Evolutionary conservation across 2,329 filamentous ascomycete species (phyloP).

Genomic region (Zopfia rhizophila): DNA sequence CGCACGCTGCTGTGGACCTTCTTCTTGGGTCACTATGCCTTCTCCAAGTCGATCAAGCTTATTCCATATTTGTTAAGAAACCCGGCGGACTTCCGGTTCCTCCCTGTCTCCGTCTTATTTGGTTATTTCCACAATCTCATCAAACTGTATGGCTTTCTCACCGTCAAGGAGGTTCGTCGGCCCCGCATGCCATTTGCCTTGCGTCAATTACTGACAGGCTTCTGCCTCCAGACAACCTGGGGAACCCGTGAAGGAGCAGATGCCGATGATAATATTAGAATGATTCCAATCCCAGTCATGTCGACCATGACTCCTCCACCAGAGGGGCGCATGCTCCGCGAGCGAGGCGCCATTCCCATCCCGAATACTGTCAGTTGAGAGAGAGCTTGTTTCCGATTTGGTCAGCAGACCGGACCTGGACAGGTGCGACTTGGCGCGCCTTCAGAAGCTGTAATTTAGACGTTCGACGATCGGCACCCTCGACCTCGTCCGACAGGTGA

Average conservation of each 20-base stretch:
- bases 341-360: slow-evolving; percentile 43
- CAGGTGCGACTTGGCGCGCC: slow-evolving; percentile 34
- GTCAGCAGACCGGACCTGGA: slow-evolving; percentile 34
- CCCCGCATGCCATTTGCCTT: slow-evolving; percentile 36
- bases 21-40: slow-evolving; percentile 64
- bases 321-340: slow-evolving; percentile 46
- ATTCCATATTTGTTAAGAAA: slow-evolving; percentile 86
- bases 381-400: slow-evolving; percentile 29
- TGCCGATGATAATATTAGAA: slow-evolving; percentile 66
- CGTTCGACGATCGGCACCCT: slow-evolving; percentile 39
- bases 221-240: slow-evolving; percentile 81
- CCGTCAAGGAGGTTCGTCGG: slow-evolving; percentile 60
- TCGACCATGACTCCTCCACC: slow-evolving; percentile 47
- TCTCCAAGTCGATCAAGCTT: slow-evolving; percentile 92
- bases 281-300: slow-evolving; percentile 49
- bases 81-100: slow-evolving; percentile 80
- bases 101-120: slow-evolving; percentile 88
- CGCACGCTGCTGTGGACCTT: slow-evolving; percentile 42
- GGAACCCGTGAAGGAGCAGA: slow-evolving; percentile 93
- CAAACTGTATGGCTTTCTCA: slow-evolving; percentile 88
- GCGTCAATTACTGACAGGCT: slow-evolving; percentile 27
- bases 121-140: slow-evolving; percentile 93
- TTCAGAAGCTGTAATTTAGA: slow-evolving; percentile 50
- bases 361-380: slow-evolving; percentile 39
- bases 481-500: slow-evolving; percentile 29